Conservation (phyloP, 176 grass and related monocot species). For the Oryza meyeriana region DNA sequence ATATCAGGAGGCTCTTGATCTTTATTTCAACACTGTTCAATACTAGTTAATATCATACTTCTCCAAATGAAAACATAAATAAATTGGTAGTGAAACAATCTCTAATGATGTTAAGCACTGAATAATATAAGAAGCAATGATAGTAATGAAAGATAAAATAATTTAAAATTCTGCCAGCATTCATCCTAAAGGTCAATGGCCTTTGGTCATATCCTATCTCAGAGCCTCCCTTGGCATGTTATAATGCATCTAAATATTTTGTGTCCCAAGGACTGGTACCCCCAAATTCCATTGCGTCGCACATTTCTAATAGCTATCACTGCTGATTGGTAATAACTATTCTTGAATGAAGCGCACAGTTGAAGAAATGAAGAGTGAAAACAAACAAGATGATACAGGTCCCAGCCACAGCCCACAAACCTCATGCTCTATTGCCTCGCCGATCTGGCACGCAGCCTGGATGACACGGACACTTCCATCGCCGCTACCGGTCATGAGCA, state of each 20-base stretch:
- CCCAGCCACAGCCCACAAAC: conserved; percentile 30
- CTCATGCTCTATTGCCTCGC: conserved; percentile 91
- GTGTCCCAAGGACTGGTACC: not conserved
- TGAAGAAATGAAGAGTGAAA: conserved; percentile 12
- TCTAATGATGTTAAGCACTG: not conserved
- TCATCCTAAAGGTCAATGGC: not conserved
- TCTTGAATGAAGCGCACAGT: not conserved
- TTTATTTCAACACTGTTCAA: not conserved
- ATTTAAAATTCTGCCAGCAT: not conserved
- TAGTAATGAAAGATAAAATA: not conserved
- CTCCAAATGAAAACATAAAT: not conserved
- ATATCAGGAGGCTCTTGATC: not conserved
- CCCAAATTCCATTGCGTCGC: not conserved
- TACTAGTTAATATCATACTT: not conserved
- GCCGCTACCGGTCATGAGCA: conserved; percentile 64
- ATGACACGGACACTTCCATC: conserved; percentile 73
- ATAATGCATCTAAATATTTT: not conserved
- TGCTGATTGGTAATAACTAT: not conserved
- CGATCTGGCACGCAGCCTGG: conserved; percentile 53
- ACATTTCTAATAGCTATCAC: not conserved
- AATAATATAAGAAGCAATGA: not conserved
- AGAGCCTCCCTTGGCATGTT: not conserved
- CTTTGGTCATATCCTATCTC: not conserved
- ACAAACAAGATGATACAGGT: conserved; percentile 6
- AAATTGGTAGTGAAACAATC: not conserved